Evolutionary conservation across 345 rosid genomes (phyloP), one percentile per base, ranked within the genome.

Genomic region (Gossypium turneri): DNA sequence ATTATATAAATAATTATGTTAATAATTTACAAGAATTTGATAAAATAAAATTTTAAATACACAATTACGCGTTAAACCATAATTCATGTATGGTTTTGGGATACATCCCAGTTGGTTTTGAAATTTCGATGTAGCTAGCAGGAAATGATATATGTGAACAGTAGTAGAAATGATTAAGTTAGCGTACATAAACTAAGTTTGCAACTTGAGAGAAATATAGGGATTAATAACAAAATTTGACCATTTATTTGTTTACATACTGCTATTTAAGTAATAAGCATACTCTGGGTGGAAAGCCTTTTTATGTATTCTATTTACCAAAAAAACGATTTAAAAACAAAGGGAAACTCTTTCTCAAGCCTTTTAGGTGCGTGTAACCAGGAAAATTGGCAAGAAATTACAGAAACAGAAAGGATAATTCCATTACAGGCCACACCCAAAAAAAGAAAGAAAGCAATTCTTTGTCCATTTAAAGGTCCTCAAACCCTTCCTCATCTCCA

Each of bases 401-500:
- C 29, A 9, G 13, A 24, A 48, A 0, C 29, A 13, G 38, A 29
- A 29, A 27, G n/a, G 22, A 50, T 13, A 69, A 51, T 69, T 9
- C n/a, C 12, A 68, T 68, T 48, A 20, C 58, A 25, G 43, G 44
- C 72, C 3, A 0, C 12, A 48, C 24, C 56, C 72, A 22, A 56
- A 16, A 48, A 48, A 67, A 1, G 15, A 22, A 47, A 45, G 15
- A 22, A 7, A 2, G 15, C 25, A 7, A 48, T 1, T 3, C 1
- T 48, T 50, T 69, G 27, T 51, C 27, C 45, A 25, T 61, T 73
- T 74, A 74, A 25, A 74, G 76, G 50, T 94, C 97, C 75, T 91
- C 98, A 71, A 94, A 94, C 50, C 97, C 98, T 70, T 92, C 94
- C 85, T 94, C 97, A 73, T 91, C 97, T 27, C 93, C 97, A 70